These are phyloP conservation scores for Solanum tacnaense DNA, from an alignment of 257 asterid genomes.

Conservation along the genomic window DNA sequence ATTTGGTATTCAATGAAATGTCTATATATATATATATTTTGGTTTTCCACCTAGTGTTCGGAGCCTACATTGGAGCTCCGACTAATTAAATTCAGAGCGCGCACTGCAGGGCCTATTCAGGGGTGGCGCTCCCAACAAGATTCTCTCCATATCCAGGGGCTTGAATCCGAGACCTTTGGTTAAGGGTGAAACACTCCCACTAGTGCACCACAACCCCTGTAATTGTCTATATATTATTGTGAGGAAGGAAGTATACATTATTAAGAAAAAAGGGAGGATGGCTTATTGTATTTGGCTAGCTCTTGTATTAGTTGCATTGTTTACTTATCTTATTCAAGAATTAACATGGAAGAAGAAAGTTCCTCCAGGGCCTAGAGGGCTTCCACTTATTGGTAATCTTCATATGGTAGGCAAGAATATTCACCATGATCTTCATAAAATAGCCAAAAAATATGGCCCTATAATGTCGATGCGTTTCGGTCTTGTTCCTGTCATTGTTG, in stretches of 20 bases:
- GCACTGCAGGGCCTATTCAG: no score
- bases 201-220: not conserved
- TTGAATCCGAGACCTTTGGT: no score
- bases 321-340: not conserved
- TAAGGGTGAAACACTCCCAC: no score
- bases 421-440: not conserved
- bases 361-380: not conserved
- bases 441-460: not conserved
- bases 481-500: not conserved
- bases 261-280: not conserved
- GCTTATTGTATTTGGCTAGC: not conserved
- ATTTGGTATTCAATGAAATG: no score
- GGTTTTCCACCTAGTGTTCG: no score
- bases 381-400: not conserved
- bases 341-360: not conserved
- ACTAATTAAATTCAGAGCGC: no score
- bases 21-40: no score
- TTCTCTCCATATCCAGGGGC: no score
- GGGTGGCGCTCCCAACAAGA: no score
- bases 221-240: not conserved
- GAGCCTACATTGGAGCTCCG: no score
- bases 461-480: not conserved
- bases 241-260: not conserved
- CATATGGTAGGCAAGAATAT: not conserved
- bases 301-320: not conserved